These are phyloP conservation scores for Hortaea werneckii DNA, from an alignment of 2,329 filamentous ascomycete species.

Conservation along the genomic window DNA sequence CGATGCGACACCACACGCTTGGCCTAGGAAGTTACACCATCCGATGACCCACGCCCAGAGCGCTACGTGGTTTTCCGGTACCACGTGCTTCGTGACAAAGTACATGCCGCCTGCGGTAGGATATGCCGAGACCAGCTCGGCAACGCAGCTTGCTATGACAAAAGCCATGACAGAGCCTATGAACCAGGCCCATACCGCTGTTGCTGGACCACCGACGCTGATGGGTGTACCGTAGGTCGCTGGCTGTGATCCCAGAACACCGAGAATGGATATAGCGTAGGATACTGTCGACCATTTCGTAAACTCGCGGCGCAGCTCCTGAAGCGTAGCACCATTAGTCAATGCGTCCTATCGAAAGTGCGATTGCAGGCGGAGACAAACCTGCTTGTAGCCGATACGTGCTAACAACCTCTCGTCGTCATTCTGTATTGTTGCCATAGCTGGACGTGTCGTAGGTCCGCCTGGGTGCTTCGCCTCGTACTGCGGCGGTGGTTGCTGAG, in stretches of 20 bases:
- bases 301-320: slow-evolving; percentile 55
- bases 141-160: slow-evolving; percentile 55
- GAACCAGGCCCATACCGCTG: slow-evolving; percentile 57
- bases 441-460: not conserved
- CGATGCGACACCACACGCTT: slow-evolving; percentile 53
- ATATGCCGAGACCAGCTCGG: slow-evolving; percentile 56
- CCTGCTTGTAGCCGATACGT: slow-evolving; percentile 54
- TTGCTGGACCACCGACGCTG: slow-evolving; percentile 50
- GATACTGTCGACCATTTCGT: slow-evolving; percentile 58
- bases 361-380: slow-evolving; percentile 21
- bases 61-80: slow-evolving; percentile 50
- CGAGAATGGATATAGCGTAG: slow-evolving; percentile 56
- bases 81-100: slow-evolving; percentile 56
- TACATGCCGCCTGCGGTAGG: slow-evolving; percentile 60
- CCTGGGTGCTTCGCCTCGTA: not conserved
- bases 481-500: not conserved
- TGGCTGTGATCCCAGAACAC: slow-evolving; percentile 55
- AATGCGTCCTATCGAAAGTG: not conserved
- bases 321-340: not conserved
- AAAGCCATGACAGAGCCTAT: slow-evolving; percentile 55
- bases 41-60: slow-evolving; percentile 57
- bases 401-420: slow-evolving; percentile 52
- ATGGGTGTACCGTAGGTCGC: slow-evolving; percentile 52
- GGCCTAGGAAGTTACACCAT: slow-evolving; percentile 58
- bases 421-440: slow-evolving; percentile 25